A percentile compares a stretch with the other conserved stretches of the same genome.
Conservation (phyloP, 1,284 basidiomycete species). For the Phlebopus sp. region DNA sequence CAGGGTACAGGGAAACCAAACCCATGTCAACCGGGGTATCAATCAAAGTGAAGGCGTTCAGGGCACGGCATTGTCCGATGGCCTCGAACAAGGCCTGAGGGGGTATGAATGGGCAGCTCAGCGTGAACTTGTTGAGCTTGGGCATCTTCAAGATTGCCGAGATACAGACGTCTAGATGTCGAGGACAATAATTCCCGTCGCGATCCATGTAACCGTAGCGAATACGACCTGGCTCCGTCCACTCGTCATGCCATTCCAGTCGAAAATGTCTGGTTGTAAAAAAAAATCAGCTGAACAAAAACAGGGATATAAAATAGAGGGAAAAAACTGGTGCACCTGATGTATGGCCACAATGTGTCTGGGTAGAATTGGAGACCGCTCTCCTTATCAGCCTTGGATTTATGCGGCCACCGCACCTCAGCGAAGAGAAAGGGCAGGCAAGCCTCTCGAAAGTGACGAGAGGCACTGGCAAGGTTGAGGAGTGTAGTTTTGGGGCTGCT, state of each 20-base stretch:
- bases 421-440: conserved; percentile 33
- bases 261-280: conserved; percentile 25
- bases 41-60: conserved; percentile 26
- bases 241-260: conserved; percentile 34
- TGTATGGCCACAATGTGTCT: conserved; percentile 27
- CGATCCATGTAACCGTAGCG: conserved; percentile 31
- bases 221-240: conserved; percentile 32
- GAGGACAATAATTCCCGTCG: conserved; percentile 29
- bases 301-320: background rate
- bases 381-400: conserved; percentile 22
- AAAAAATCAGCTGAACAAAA: background rate
- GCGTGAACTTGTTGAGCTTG: conserved; percentile 25
- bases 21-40: conserved; percentile 35
- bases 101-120: conserved; percentile 30
- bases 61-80: conserved; percentile 26
- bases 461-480: conserved; percentile 23
- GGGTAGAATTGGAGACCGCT: conserved; percentile 28
- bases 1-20: conserved; percentile 29
- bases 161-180: conserved; percentile 25
- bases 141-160: conserved; percentile 27
- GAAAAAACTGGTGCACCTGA: conserved; percentile 20
- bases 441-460: conserved; percentile 26
- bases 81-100: conserved; percentile 28
- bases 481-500: conserved; percentile 15
- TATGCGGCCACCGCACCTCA: conserved; percentile 33